phyloP scores from a whole-genome alignment of 176 grass and related monocot genomes.

The Aechmea fasciata region DNA sequence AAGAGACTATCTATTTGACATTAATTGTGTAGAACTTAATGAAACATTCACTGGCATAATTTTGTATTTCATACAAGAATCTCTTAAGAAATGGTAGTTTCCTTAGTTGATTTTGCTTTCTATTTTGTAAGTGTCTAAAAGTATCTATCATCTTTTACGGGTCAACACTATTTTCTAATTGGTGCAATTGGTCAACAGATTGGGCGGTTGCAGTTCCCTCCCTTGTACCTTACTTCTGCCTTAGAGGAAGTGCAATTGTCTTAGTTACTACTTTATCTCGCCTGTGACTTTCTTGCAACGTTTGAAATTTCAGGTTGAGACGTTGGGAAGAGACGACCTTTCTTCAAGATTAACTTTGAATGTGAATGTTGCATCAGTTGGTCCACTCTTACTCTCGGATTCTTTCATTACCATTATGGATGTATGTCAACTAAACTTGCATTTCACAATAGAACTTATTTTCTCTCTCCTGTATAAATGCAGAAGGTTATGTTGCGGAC shows the following conservation, averaged over 20 bases:
- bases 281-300: constrained; percentile 10
- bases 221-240: too few relatives aligned
- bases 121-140: not conserved
- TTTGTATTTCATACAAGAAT: not conserved
- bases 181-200: not conserved
- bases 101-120: not conserved
- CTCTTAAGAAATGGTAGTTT: not conserved
- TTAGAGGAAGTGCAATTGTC: too few relatives aligned
- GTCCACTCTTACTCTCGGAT: constrained; percentile 72
- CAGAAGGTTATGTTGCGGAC: too few relatives aligned
- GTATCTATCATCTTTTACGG: too few relatives aligned
- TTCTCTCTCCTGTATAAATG: too few relatives aligned
- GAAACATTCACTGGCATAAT: too few relatives aligned
- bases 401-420: constrained; percentile 92
- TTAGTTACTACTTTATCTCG: not conserved
- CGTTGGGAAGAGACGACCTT: constrained; percentile 74
- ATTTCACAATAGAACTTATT: not conserved
- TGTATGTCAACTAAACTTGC: constrained; percentile 48
- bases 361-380: constrained; percentile 86
- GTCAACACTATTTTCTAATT: too few relatives aligned
- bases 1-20: too few relatives aligned
- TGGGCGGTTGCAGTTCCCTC: not conserved
- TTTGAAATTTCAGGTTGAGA: constrained; percentile 62
- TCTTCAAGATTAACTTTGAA: constrained; percentile 90
- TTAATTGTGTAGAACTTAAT: too few relatives aligned